phyloP scores from a whole-genome alignment of 352 stramenopile genomes.

The Phytophthora multivora region DNA sequence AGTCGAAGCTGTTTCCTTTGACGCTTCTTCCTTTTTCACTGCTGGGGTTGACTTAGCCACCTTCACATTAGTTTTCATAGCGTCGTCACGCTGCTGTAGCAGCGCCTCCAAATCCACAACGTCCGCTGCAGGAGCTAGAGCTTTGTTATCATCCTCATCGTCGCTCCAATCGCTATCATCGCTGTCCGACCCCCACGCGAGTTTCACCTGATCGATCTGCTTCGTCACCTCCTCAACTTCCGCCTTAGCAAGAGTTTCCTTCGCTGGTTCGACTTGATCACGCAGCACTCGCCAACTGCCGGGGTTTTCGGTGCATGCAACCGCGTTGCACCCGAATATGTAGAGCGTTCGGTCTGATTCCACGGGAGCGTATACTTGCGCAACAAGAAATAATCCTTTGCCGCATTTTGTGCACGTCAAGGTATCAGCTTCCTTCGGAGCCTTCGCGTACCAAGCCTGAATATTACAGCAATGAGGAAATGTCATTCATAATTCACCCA shows the following conservation, averaged over 20 bases:
- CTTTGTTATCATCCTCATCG: conserved; percentile 44
- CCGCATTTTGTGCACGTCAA: conserved; percentile 68
- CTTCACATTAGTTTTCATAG: conserved; percentile 41
- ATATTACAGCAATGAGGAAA: conserved; percentile 2
- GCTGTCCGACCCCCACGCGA: conserved; percentile 45
- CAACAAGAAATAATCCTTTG: conserved; percentile 67
- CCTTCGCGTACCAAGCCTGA: conserved; percentile 62
- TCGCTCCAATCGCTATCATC: conserved; percentile 83
- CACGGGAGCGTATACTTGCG: conserved; percentile 81
- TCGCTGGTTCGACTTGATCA: conserved; percentile 44
- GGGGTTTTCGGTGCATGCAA: conserved; percentile 60
- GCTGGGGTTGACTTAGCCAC: conserved; percentile 6
- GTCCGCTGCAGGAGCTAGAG: conserved; percentile 15
- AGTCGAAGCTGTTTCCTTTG: conserved; percentile 1
- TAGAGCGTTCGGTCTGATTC: conserved; percentile 79
- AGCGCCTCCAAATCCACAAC: conserved; percentile 67
- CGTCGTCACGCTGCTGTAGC: conserved; percentile 72
- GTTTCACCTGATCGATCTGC: conserved; percentile 24
- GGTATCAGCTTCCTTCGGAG: conserved; percentile 39
- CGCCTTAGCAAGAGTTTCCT: background rate
- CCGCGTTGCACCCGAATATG: conserved; percentile 85
- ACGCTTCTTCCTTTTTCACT: conserved; percentile 4
- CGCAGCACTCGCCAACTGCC: conserved; percentile 81
- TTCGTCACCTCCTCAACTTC: conserved; percentile 20
- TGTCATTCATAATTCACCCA: background rate